Evolutionary conservation across 306 rosid species (phyloP), one percentile per base, ranked within the genome.

Genomic region (Cajanus cajan): DNA sequence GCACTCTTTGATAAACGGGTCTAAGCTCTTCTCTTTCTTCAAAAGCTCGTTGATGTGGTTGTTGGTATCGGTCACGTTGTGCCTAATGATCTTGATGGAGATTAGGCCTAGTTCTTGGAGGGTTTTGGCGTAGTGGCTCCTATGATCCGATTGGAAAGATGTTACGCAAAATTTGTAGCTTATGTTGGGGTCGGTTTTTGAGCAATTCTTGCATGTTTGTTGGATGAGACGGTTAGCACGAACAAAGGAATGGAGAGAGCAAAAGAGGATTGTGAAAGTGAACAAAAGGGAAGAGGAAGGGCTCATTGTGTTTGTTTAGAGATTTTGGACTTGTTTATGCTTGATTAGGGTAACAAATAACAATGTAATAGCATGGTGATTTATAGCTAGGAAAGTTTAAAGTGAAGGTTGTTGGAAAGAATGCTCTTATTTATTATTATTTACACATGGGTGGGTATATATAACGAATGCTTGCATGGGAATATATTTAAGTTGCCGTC

Each of bases 111-210:
- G 85, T 24, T 82, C 24, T 7, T 40, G 68, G 51, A 93, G 90
- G 72, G 71, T 80, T 62, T 77, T 50, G 44, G 14, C 69, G 4
- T 13, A 1, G 39, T 25, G 63, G 63, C 85, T 77, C 4, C 55
- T 57, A 1, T 76, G 84, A 6, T 76, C 80, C 1, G 93, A 82
- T 69, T 79, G 74, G 55, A 93, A 82, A 2, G 98, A 87, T 10
- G 69, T 16, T 10, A 57, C 28, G 66, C 98, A 93, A 86, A 90
- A 93, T 34, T 78, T 85, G 94, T 79, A 88, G 83, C 64, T 85
- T 25, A 91, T 62, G 82, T 90, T 90, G 8, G 95, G 93, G 67
- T 90, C 92, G 9, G 18, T 73, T 44, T 84, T 70, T n/a, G 90
- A 83, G 74, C 85, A 78, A 40, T 67, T 80, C 69, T 80, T 74